A percentile compares a stretch with the other conserved stretches of the same genome.
These are phyloP conservation scores for Pseudogymnoascus sp. DNA, from an alignment of 2,329 filamentous ascomycete genomes.

Conservation along the genomic window DNA sequence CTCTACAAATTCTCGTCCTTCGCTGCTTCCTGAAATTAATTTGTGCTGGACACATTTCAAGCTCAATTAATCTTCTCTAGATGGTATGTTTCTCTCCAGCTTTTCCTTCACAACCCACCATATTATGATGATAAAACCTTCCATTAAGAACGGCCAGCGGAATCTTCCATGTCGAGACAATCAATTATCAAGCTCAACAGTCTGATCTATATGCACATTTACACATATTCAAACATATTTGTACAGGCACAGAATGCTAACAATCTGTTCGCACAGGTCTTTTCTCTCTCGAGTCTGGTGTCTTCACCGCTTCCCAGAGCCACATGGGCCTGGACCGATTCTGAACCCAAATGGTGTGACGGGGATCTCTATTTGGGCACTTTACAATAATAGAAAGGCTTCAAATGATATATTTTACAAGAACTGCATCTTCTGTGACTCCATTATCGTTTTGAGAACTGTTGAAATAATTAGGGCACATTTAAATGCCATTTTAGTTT, in stretches of 20 bases:
- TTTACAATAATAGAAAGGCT: not conserved
- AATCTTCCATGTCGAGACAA: slow-evolving; percentile 50
- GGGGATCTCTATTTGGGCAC: not conserved
- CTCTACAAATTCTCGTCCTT: not conserved
- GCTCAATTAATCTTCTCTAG: slow-evolving; percentile 24
- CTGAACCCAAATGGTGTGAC: not conserved
- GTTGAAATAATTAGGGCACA: not conserved
- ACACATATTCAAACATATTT: not conserved
- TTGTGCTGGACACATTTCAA: not conserved
- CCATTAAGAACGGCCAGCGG: slow-evolving; percentile 61
- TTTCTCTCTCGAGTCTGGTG: not conserved
- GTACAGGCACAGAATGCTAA: not conserved
- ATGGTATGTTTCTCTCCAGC: slow-evolving; percentile 21
- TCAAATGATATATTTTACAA: not conserved
- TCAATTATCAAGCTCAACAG: slow-evolving; percentile 58
- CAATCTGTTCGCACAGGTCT: slow-evolving; percentile 1
- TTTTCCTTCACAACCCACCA: slow-evolving; percentile 14
- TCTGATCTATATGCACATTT: slow-evolving; percentile 38
- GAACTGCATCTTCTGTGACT: not conserved
- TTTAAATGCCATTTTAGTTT: not conserved
- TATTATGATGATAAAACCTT: slow-evolving; percentile 50
- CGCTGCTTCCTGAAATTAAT: not conserved
- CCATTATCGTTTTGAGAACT: not conserved
- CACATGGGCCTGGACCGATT: not conserved
- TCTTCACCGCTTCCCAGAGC: not conserved